Base-by-base conservation (phyloP, 176 grass and related monocot genomes). In the Oryza brachyantha region DNA sequence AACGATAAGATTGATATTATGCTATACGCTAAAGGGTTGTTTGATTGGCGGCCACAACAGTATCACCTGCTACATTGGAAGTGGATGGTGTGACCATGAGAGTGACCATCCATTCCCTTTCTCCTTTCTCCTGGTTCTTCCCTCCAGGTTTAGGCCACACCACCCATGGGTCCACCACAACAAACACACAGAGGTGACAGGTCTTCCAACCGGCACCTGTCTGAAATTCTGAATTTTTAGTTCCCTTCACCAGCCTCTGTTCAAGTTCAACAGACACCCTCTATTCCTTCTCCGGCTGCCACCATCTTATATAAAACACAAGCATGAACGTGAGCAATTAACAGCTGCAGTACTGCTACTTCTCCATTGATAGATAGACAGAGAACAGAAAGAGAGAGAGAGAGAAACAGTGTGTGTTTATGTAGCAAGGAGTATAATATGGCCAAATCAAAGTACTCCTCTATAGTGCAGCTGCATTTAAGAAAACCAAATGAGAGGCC, bases 401-500 rank as follows among this genome's bases (percentile, higher is more conserved):
- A 29, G 19, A 22, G 16, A 71, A 70, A 62, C 42, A 66, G 48
- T 41, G 35, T 61, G 67, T 46, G 73, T 36, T 69, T 76, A 24
- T 16, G 37, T 14, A 69, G 72, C 34, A 40, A 45, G 24, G 72
- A 70, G 52, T 52, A 57, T 32, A 59, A 36, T 43, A 81, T 50
- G 48, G 27, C 40, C 27, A 39, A 72, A 25, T 79, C 24, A 28
- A 79, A 79, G 68, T 73, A 85, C 74, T 72, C 25, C 52, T 76
- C 19, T 17, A 17, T 38, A 73, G 70, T 77, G 69, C 79, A 43
- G 80, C 42, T 29, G 84, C 52, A 88, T 88, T 88, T 86, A 88
- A 88, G 71, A 91, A 84, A 88, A 84, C 40, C 75, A 80, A 88
- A 88, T 86, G 83, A 43, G 13, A 86, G 86, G 66, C 75, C 34